A percentile compares a stretch with the other conserved stretches of the same genome.
phyloP scores from a whole-genome alignment of 208 protist species.

The Trypanosoma brucei region DNA sequence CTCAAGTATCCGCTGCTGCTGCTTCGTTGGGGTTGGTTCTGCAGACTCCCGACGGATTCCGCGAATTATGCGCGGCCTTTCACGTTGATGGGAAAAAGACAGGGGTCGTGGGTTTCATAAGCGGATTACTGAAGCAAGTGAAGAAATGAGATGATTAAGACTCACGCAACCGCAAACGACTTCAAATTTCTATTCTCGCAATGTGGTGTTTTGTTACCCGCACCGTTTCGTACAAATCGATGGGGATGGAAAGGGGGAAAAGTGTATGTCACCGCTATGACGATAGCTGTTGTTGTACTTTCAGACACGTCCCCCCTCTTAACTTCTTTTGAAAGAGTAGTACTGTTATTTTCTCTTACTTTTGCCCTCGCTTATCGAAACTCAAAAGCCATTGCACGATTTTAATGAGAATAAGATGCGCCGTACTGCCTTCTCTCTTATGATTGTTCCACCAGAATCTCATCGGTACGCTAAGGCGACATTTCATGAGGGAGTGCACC shows the following conservation, averaged over 20 bases:
- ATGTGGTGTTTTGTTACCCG: too few species aligned
- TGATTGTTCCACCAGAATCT: slow-evolving; percentile 48
- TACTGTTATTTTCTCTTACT: too few species aligned
- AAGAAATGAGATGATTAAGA: slow-evolving; percentile 27
- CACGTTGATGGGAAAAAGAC: slow-evolving; percentile 33
- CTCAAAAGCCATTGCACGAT: background rate
- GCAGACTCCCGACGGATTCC: slow-evolving; percentile 45
- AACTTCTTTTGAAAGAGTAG: too few species aligned
- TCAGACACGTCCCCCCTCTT: too few species aligned
- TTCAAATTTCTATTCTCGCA: too few species aligned
- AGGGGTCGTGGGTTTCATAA: slow-evolving; percentile 48
- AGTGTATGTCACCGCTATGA: too few species aligned
- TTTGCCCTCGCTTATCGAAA: too few species aligned
- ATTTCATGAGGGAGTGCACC: slow-evolving; percentile 84
- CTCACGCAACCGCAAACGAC: background rate
- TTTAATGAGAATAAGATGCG: slow-evolving; percentile 6
- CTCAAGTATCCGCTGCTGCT: slow-evolving; percentile 47
- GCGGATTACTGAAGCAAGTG: slow-evolving; percentile 33
- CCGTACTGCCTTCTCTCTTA: slow-evolving; percentile 10
- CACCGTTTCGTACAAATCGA: too few species aligned
- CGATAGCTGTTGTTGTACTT: too few species aligned
- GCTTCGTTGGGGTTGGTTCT: slow-evolving; percentile 38
- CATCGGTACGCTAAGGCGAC: slow-evolving; percentile 80
- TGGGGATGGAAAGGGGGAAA: too few species aligned
- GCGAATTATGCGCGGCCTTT: slow-evolving; percentile 43